phyloP scores from a whole-genome alignment of 352 stramenopile genomes.

The Phytophthora citrophthora region DNA sequence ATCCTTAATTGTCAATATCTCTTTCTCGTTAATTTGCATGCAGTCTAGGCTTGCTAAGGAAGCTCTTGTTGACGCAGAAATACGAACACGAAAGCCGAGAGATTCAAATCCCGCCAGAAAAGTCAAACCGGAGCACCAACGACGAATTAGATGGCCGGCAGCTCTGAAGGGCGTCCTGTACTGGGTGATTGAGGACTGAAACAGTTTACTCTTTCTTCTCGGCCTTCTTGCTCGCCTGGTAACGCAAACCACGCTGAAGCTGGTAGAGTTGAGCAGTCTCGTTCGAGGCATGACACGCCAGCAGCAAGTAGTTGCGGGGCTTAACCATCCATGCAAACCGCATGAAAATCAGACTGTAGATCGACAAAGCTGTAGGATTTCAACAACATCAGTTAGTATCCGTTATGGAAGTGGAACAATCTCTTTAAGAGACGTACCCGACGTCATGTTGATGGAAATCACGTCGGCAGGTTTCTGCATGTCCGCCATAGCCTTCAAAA shows the following conservation, averaged over 20 bases:
- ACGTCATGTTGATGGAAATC: slow-evolving; percentile 91
- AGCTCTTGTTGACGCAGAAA: slow-evolving; percentile 27
- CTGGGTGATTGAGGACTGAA: slow-evolving; percentile 14
- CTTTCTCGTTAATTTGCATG: slow-evolving; percentile 31
- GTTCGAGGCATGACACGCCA: slow-evolving; percentile 86
- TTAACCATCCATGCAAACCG: slow-evolving; percentile 90
- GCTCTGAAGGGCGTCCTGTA: slow-evolving; percentile 9
- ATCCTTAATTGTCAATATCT: slow-evolving; percentile 26
- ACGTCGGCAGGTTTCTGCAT: slow-evolving; percentile 85
- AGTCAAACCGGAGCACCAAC: slow-evolving; percentile 15
- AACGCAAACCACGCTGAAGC: slow-evolving; percentile 66
- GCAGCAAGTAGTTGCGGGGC: slow-evolving; percentile 87
- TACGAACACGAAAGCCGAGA: slow-evolving; percentile 10
- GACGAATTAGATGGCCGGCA: slow-evolving; percentile 18
- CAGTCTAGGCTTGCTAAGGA: slow-evolving; percentile 25
- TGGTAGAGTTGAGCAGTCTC: slow-evolving; percentile 86
- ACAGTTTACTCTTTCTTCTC: slow-evolving; percentile 32
- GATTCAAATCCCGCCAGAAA: slow-evolving; percentile 12
- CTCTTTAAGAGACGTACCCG: slow-evolving; percentile 38
- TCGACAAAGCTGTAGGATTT: slow-evolving; percentile 57
- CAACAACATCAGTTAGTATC: slow-evolving; percentile 6
- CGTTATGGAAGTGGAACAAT: background rate
- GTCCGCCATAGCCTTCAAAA: slow-evolving; percentile 74
- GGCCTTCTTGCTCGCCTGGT: slow-evolving; percentile 43
- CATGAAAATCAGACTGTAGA: slow-evolving; percentile 92